phyloP scores from a whole-genome alignment of 208 protist species.

The Leishmania gerbilli region DNA sequence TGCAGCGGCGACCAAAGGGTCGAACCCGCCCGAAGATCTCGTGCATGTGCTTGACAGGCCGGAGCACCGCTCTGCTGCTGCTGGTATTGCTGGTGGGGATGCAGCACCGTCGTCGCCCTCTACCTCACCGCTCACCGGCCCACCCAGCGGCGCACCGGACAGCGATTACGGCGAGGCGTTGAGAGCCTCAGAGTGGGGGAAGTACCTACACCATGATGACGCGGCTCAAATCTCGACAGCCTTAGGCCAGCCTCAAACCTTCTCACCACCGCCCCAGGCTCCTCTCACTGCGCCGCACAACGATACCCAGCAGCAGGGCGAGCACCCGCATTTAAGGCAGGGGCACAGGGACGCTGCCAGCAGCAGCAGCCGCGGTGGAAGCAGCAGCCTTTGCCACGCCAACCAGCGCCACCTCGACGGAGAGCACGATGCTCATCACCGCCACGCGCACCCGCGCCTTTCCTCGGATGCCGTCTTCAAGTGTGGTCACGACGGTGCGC shows the following conservation, averaged over 20 bases:
- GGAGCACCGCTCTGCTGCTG: neutral
- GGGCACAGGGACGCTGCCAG: neutral
- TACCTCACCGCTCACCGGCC: neutral
- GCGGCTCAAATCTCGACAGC: neutral
- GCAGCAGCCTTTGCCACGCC: neutral
- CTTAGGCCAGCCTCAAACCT: neutral
- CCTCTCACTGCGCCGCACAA: neutral
- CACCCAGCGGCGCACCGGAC: neutral
- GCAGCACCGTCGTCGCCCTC: neutral
- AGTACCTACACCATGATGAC: neutral
- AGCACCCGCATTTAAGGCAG: neutral
- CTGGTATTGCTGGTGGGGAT: neutral
- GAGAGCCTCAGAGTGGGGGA: too few relatives aligned
- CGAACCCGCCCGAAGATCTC: neutral
- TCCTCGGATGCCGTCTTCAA: constrained; percentile 1
- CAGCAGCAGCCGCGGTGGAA: constrained; percentile 4
- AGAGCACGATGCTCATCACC: neutral
- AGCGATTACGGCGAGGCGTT: neutral
- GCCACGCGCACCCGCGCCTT: neutral
- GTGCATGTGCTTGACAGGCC: neutral
- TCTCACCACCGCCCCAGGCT: neutral
- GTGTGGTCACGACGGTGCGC: neutral
- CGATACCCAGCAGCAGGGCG: neutral
- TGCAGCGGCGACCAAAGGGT: neutral
- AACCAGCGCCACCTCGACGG: neutral